A percentile compares a stretch with the other conserved stretches of the same genome.
Conservation (phyloP, 148 eudicot species). For the Silene conica region DNA sequence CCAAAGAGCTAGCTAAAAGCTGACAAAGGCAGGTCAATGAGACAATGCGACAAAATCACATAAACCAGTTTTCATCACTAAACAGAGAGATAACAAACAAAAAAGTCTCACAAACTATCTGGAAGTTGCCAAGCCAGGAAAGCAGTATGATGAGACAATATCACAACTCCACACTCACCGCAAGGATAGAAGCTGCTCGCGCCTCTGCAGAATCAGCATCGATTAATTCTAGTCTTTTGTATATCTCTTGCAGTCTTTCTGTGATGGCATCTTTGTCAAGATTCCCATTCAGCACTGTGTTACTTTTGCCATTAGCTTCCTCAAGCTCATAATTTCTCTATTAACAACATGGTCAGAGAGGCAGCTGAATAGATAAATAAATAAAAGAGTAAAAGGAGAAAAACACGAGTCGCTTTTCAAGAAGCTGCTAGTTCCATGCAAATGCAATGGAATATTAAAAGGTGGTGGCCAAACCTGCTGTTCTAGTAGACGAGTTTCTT, state of each 20-base stretch:
- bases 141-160: not conserved
- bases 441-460: not conserved
- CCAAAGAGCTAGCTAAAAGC: no score
- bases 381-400: not conserved
- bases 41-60: not conserved
- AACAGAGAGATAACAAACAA: not conserved
- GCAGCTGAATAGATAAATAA: not conserved
- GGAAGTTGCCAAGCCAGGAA: not conserved
- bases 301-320: conserved; percentile 46
- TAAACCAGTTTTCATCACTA: not conserved
- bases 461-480: conserved; percentile 52
- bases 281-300: conserved; percentile 39
- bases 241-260: conserved; percentile 75
- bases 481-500: conserved; percentile 67
- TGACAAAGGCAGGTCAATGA: no score
- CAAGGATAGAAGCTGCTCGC: conserved; percentile 94
- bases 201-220: conserved; percentile 97
- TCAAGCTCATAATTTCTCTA: conserved; percentile 67
- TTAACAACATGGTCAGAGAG: conserved; percentile 13
- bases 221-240: conserved; percentile 87
- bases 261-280: conserved; percentile 49
- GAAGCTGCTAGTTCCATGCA: conserved; percentile 9
- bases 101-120: not conserved
- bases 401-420: not conserved
- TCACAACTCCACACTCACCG: conserved; percentile 47